These are phyloP conservation scores for Kodamaea suecica DNA, from an alignment of 1,139 yeast genomes.

Conservation along the genomic window DNA sequence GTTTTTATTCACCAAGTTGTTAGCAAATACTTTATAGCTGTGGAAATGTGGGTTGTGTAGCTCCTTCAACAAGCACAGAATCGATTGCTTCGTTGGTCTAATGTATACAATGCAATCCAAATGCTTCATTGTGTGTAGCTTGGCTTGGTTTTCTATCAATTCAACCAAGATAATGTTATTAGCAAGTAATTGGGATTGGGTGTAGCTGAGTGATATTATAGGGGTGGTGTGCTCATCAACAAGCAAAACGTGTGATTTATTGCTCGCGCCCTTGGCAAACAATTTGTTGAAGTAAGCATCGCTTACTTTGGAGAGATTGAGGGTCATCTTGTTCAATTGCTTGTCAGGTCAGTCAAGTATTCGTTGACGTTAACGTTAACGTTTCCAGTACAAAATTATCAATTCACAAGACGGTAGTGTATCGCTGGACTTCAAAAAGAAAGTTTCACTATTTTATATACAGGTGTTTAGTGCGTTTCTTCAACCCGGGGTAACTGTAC, in stretches of 20 bases:
- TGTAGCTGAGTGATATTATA: constrained; percentile 78
- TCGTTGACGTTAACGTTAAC: too few relatives aligned
- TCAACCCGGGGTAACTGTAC: too few relatives aligned
- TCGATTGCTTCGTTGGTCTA: constrained; percentile 66
- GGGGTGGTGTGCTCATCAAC: constrained; percentile 80
- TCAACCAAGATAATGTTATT: constrained; percentile 83
- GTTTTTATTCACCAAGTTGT: constrained; percentile 67
- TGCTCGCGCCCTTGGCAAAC: constrained; percentile 17
- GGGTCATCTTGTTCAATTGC: constrained; percentile 26
- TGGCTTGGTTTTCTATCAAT: constrained; percentile 54
- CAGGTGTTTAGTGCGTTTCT: too few relatives aligned
- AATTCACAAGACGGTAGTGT: too few relatives aligned
- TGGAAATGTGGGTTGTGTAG: constrained; percentile 75
- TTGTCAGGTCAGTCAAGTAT: too few relatives aligned
- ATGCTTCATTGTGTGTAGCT: constrained; percentile 75
- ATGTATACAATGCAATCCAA: constrained; percentile 78
- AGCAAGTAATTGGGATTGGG: constrained; percentile 80
- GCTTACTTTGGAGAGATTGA: constrained; percentile 35
- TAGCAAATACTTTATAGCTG: constrained; percentile 71
- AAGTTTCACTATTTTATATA: too few relatives aligned
- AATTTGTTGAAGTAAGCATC: constrained; percentile 38
- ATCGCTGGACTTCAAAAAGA: too few relatives aligned
- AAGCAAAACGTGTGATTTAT: constrained; percentile 66
- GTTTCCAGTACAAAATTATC: too few relatives aligned
- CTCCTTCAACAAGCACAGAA: constrained; percentile 61